Conservation (phyloP, 257 asterid genomes). For the Solanum gandarillasii region DNA sequence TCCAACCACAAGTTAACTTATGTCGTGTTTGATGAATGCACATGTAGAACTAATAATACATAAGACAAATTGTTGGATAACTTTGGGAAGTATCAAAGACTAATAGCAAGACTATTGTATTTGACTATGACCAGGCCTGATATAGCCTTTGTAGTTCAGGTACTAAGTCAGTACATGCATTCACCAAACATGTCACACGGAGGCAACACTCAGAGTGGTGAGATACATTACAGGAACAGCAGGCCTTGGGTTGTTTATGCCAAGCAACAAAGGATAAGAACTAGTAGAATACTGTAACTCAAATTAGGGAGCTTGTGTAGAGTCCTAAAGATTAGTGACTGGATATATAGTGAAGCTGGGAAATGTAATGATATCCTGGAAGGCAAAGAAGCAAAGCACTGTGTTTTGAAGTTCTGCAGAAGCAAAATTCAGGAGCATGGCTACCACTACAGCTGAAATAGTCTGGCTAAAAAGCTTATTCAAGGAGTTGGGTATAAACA, state of each 20-base stretch:
- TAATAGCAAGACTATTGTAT: not conserved
- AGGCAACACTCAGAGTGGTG: not conserved
- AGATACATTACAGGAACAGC: no score
- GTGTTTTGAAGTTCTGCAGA: not conserved
- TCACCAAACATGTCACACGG: not conserved
- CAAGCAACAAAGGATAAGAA: not conserved
- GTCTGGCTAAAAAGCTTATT: not conserved
- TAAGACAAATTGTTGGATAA: not conserved
- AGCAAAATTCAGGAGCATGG: not conserved
- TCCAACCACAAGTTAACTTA: not conserved
- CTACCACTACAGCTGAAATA: not conserved
- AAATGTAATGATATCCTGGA: not conserved
- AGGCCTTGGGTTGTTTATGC: not conserved
- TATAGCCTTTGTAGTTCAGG: not conserved
- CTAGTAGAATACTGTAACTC: not conserved
- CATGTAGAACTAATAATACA: no score
- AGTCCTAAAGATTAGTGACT: not conserved
- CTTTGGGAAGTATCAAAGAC: not conserved
- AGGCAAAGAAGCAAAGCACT: not conserved
- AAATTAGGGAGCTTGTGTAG: not conserved
- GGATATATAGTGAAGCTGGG: not conserved
- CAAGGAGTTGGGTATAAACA: not conserved
- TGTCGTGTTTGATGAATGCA: not conserved
- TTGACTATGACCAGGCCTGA: not conserved
- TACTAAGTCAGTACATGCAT: not conserved